These are phyloP conservation scores for Pseudogymnoascus pannorum DNA, from an alignment of 2,329 filamentous ascomycete genomes.

Conservation along the genomic window DNA sequence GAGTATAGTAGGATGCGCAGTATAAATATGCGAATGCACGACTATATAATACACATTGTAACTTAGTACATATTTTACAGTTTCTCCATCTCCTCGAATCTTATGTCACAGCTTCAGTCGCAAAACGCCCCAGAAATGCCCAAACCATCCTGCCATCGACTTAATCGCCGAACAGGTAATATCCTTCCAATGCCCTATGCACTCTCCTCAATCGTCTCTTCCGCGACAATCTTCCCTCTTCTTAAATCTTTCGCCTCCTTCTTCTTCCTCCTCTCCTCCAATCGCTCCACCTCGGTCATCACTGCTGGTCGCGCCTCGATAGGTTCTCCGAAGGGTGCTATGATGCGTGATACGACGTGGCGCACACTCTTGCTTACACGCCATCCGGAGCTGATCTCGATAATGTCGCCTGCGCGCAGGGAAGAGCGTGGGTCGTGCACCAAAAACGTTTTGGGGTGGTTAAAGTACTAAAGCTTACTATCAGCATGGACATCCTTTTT, in stretches of 20 bases:
- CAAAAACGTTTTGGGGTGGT: conserved; percentile 55
- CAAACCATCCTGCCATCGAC: background rate
- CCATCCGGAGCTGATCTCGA: conserved; percentile 61
- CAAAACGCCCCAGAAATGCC: background rate
- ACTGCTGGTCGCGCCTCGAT: conserved; percentile 59
- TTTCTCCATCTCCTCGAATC: background rate
- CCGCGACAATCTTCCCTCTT: conserved; percentile 29
- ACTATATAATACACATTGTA: conserved; percentile 5
- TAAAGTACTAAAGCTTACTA: conserved; percentile 49
- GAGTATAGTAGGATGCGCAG: conserved; percentile 6
- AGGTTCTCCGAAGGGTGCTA: conserved; percentile 60
- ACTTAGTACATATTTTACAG: conserved; percentile 4
- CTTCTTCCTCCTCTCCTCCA: conserved; percentile 46
- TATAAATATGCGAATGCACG: conserved; percentile 6
- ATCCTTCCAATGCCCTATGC: background rate
- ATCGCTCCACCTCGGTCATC: conserved; percentile 55
- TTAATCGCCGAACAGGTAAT: background rate
- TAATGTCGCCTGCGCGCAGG: conserved; percentile 65
- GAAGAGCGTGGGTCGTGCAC: conserved; percentile 74
- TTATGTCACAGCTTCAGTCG: conserved; percentile 1
- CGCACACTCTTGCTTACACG: conserved; percentile 59
- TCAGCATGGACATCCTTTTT: background rate
- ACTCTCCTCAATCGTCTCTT: conserved; percentile 22
- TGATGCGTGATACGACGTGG: conserved; percentile 68
- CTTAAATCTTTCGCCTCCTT: conserved; percentile 51